A percentile compares a stretch with the other conserved stretches of the same genome.
These are phyloP conservation scores for Beauveria pseudobassiana DNA, from an alignment of 2,329 filamentous ascomycete genomes.

Conservation along the genomic window DNA sequence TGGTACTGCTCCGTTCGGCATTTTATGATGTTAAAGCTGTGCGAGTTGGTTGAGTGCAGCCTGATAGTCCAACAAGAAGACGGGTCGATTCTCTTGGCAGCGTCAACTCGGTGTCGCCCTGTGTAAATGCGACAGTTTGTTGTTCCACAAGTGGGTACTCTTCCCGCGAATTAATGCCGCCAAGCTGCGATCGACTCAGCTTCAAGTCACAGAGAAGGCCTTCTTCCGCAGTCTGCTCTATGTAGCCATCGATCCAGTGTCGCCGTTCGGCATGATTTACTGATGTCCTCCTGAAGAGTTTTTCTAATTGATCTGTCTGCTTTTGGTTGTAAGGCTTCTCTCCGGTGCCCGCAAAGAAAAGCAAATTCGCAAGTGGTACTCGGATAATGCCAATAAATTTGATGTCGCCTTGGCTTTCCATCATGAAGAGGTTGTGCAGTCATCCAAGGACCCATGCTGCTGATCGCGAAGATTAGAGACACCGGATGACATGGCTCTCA, in stretches of 20 bases:
- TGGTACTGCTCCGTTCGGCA: slow-evolving; percentile 9
- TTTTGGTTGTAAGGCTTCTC: neutral
- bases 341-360: neutral
- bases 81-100: neutral
- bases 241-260: slow-evolving; percentile 10
- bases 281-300: neutral
- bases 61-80: slow-evolving; percentile 5
- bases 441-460: neutral
- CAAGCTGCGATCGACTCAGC: neutral
- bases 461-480: neutral
- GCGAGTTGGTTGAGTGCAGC: neutral
- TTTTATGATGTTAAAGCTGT: slow-evolving; percentile 1
- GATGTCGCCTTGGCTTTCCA: neutral
- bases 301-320: neutral
- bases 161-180: neutral
- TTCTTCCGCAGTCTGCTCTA: neutral
- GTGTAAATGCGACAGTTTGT: slow-evolving; percentile 1
- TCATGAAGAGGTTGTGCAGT: neutral
- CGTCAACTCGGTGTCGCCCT: slow-evolving; percentile 7
- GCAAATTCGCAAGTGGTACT: neutral
- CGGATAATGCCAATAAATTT: neutral
- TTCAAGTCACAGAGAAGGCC: neutral
- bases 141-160: slow-evolving; percentile 3
- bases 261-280: neutral
- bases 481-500: no score